Evolutionary conservation across 179 eudicot genomes (phyloP).

Genomic region (Vitellaria paradoxa): DNA sequence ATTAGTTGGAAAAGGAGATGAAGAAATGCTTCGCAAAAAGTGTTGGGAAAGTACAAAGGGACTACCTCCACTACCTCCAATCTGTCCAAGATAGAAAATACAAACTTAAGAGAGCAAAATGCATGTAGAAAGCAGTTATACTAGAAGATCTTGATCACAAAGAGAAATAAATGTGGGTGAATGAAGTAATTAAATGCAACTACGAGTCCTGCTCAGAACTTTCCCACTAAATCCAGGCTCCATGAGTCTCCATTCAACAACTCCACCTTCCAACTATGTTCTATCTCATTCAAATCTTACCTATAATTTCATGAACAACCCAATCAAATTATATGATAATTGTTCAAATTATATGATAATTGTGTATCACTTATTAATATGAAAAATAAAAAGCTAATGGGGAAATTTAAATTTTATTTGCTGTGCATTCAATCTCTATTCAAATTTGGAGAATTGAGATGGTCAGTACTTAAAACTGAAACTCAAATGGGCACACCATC

Average conservation of each 20-base stretch:
- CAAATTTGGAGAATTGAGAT: slow-evolving; percentile 6
- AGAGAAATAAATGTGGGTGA: background rate
- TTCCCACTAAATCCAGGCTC: background rate
- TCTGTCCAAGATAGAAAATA: slow-evolving; percentile 43
- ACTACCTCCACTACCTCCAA: slow-evolving; percentile 57
- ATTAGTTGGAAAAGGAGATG: slow-evolving; percentile 70
- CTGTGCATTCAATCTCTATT: background rate
- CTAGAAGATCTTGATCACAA: background rate
- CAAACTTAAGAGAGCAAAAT: slow-evolving; percentile 2
- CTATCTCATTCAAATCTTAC: background rate
- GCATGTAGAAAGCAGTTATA: slow-evolving; percentile 5
- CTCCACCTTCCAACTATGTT: background rate
- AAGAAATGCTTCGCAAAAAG: slow-evolving; percentile 58
- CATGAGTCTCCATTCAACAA: slow-evolving; percentile 10
- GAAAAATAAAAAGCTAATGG: background rate
- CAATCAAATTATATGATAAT: background rate
- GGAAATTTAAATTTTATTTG: background rate
- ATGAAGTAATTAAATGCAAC: slow-evolving; percentile 6
- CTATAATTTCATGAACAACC: background rate
- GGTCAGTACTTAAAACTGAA: background rate
- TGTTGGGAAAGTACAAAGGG: slow-evolving; percentile 82
- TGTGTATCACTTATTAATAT: background rate
- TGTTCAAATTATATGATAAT: background rate
- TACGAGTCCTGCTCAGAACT: background rate
- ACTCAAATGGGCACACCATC: slow-evolving; percentile 8